A percentile compares a stretch with the other conserved stretches of the same genome.
Conservation (phyloP, 1,284 basidiomycete species). For the Heterobasidion parviporum region DNA sequence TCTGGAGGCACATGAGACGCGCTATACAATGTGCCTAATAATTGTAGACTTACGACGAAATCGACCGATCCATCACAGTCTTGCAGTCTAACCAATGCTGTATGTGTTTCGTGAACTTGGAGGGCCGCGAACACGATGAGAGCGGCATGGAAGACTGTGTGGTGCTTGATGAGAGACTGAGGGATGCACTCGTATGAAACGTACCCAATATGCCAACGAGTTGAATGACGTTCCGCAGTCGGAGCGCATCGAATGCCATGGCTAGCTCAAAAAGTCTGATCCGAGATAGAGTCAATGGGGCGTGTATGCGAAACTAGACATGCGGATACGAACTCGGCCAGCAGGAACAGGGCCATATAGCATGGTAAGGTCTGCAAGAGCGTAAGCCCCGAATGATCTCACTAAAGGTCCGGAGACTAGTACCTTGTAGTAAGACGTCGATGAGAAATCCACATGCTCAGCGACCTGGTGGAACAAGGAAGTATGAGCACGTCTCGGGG, state of each 20-base stretch:
- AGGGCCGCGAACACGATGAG: slow-evolving; percentile 66
- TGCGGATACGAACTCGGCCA: slow-evolving; percentile 57
- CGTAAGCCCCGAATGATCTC: background rate
- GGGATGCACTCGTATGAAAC: slow-evolving; percentile 13
- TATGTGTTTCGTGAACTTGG: slow-evolving; percentile 63
- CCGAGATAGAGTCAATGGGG: too few relatives aligned
- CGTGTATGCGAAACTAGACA: background rate
- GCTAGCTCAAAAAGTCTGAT: slow-evolving; percentile 61
- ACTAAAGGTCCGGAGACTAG: slow-evolving; percentile 1
- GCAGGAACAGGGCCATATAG: slow-evolving; percentile 71
- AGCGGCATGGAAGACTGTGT: slow-evolving; percentile 62
- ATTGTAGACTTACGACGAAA: slow-evolving; percentile 14
- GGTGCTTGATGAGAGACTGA: background rate
- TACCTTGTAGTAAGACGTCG: slow-evolving; percentile 43
- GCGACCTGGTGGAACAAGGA: slow-evolving; percentile 36
- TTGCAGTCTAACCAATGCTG: slow-evolving; percentile 39
- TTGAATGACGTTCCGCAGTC: slow-evolving; percentile 70
- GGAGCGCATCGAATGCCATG: slow-evolving; percentile 69
- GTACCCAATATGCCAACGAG: slow-evolving; percentile 62
- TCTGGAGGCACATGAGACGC: slow-evolving; percentile 12
- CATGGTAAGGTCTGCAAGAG: slow-evolving; percentile 65
- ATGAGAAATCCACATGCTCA: slow-evolving; percentile 34
- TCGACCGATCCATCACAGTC: slow-evolving; percentile 9
- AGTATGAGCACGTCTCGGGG: slow-evolving; percentile 9
- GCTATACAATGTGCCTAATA: background rate